A percentile compares a stretch with the other conserved stretches of the same genome.
phyloP scores from a whole-genome alignment of 176 grass and related monocot genomes.

The Phyllostachys edulis region DNA sequence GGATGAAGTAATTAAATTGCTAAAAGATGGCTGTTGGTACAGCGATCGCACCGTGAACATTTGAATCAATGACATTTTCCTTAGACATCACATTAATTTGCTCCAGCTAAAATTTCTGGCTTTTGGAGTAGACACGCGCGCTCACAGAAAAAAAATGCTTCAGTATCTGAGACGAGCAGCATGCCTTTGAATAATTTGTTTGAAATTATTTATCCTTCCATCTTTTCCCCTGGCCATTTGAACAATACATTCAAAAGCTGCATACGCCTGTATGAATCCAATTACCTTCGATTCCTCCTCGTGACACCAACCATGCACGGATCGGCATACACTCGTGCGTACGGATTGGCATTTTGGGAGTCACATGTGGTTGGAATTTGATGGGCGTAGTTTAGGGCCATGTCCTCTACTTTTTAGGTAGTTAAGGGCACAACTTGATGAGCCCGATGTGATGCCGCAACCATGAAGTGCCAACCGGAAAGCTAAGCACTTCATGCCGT shows the following conservation, averaged over 20 bases:
- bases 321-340: background rate
- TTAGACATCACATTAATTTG: background rate
- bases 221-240: background rate
- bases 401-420: background rate
- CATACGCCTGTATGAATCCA: background rate
- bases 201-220: too few relatives aligned
- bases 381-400: background rate
- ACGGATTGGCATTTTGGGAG: background rate
- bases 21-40: background rate
- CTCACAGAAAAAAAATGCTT: background rate
- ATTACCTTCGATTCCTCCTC: background rate
- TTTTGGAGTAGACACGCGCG: background rate
- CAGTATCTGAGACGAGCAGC: background rate
- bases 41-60: background rate
- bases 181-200: background rate
- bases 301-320: background rate
- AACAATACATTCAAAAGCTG: background rate
- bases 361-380: slow-evolving; percentile 20
- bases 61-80: too few relatives aligned
- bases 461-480: background rate
- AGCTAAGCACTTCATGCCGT: background rate
- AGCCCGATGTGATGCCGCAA: background rate
- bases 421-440: background rate
- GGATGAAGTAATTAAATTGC: background rate
- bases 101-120: background rate